Base-by-base conservation (phyloP, 345 rosid genomes). In the Eucalyptus sp. region DNA sequence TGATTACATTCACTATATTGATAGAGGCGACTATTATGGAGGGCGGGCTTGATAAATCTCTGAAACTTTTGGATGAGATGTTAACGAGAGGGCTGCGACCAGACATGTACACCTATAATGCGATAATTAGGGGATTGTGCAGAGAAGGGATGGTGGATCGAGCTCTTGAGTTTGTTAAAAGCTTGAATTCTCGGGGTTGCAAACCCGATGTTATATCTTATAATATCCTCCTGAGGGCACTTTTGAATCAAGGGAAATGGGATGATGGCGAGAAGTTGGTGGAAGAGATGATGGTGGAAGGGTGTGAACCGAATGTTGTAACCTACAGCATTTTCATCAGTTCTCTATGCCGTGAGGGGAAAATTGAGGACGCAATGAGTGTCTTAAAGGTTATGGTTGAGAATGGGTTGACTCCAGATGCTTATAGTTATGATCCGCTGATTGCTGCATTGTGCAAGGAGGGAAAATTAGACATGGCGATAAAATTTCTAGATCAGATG, bases 31-130 rank as follows among this genome's bases (percentile, higher is more conserved):
- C 93, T 43, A 90, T 94, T 86, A 91, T 91, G 6, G 94, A 93
- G 33, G 96, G 98, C 29, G 95, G 95, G 27, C 93, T 95, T 46
- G 91, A 92, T 86, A 90, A 96, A 58, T 96, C 97, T 3, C 92
- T 95, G 94, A 92, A 96, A 93, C 97, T 97, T 87, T 88, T 96
- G 89, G 97, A 97, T 88, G 99, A 96, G 89, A 96, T 97, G 99
- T 87, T 96, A 85, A 87, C 92, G 8, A 89, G 92, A 89, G 97
- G 98, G 88, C 93, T 96, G 33, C 91, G 90, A 84, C 97, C 99
- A 0, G 98, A 97, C 90, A 91, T 95, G 93, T 91, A 92, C 54
- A 94, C 98, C 64, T 95, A 94, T 87, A 96, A 96, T 90, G 96
- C 96, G 4, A 93, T 96, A 66, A 90, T 96, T 14, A 93, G 95